A percentile compares a stretch with the other conserved stretches of the same genome.
Evolutionary conservation across 495 filamentous ascomycete species (phyloP).

Genomic region (Apodospora peruviana): DNA sequence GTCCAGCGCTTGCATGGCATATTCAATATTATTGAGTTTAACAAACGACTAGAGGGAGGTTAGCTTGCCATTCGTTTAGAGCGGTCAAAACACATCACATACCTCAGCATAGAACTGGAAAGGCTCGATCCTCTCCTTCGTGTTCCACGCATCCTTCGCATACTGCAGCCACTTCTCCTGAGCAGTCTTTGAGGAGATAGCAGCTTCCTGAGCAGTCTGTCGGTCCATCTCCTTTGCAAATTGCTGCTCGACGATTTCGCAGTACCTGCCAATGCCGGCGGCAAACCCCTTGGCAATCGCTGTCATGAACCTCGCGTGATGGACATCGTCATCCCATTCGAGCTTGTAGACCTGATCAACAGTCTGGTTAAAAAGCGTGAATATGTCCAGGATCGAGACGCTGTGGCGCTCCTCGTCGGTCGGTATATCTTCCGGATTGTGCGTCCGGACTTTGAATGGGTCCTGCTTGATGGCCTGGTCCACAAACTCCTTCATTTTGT

Average conservation of each 20-base stretch:
- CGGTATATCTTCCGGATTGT: constrained; percentile 52
- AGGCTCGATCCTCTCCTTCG: constrained; percentile 90
- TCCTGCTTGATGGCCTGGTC: constrained; percentile 89
- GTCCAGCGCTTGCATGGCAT: constrained; percentile 83
- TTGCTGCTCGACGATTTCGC: constrained; percentile 79
- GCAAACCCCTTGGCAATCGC: constrained; percentile 84
- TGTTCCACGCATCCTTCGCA: constrained; percentile 92
- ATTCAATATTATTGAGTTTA: constrained; percentile 97
- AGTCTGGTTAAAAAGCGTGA: constrained; percentile 85
- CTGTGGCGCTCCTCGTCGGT: constrained; percentile 86
- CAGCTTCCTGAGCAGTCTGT: constrained; percentile 78
- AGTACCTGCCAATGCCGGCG: constrained; percentile 78
- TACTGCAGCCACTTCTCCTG: constrained; percentile 88
- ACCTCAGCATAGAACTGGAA: constrained; percentile 97
- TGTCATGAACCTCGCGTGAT: constrained; percentile 97
- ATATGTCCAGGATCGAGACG: constrained; percentile 88
- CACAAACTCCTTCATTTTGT: constrained; percentile 75
- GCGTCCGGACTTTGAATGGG: constrained; percentile 62
- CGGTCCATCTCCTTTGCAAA: constrained; percentile 94
- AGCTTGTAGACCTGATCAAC: constrained; percentile 80
- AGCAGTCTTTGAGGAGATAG: constrained; percentile 67
- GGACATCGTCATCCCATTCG: constrained; percentile 88
- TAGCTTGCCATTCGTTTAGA: background rate
- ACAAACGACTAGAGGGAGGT: constrained; percentile 68
- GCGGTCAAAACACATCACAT: constrained; percentile 16